Evolutionary conservation across 2,329 filamentous ascomycete species (phyloP).

Genomic region (Cyphellophora europaea): DNA sequence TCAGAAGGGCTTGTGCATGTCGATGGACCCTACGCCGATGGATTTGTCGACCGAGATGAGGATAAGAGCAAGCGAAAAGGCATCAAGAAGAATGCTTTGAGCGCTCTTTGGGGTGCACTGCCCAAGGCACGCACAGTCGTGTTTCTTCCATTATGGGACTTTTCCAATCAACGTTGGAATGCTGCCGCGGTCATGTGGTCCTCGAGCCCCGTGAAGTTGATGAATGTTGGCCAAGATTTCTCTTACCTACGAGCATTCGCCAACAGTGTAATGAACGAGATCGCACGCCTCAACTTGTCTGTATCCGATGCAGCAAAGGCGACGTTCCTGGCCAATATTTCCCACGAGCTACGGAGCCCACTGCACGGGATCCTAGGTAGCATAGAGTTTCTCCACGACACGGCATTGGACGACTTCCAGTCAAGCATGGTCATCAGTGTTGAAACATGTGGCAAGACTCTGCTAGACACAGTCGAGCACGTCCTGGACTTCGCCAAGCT

Average conservation of each 20-base stretch:
- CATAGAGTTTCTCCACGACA: slow-evolving; percentile 31
- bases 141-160: slow-evolving; percentile 44
- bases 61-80: slow-evolving; percentile 5
- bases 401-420: slow-evolving; percentile 30
- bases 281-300: slow-evolving; percentile 31
- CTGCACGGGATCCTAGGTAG: slow-evolving; percentile 34
- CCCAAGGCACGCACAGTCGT: slow-evolving; percentile 21
- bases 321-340: slow-evolving; percentile 35
- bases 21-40: slow-evolving; percentile 10
- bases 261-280: slow-evolving; percentile 33
- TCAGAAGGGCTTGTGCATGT: slow-evolving; percentile 10
- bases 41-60: too few species aligned
- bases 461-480: slow-evolving; percentile 36
- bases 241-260: slow-evolving; percentile 32
- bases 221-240: slow-evolving; percentile 27
- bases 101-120: slow-evolving; percentile 9
- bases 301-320: slow-evolving; percentile 34
- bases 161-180: slow-evolving; percentile 37
- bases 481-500: slow-evolving; percentile 46
- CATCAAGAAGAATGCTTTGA: slow-evolving; percentile 8
- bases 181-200: slow-evolving; percentile 37
- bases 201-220: slow-evolving; percentile 22
- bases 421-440: slow-evolving; percentile 29
- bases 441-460: slow-evolving; percentile 31
- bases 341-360: slow-evolving; percentile 34